Base-by-base conservation (phyloP, 2,329 filamentous ascomycete genomes). In the Thelonectria discophora region DNA sequence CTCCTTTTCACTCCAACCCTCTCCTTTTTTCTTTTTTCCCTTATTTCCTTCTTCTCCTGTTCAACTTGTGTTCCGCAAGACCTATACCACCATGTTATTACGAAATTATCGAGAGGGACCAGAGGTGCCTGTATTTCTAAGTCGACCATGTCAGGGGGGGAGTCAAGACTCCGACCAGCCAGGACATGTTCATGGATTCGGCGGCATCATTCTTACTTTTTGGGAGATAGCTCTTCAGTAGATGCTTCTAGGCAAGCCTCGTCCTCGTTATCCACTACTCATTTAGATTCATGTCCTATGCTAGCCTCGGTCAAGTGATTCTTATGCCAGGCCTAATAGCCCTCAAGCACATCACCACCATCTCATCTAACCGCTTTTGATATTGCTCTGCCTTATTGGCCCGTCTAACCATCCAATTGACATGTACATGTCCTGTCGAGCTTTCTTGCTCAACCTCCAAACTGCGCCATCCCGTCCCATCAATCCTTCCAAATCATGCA, bases 311-410 rank as follows among this genome's bases (percentile, higher is more conserved):
- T n/a, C 34, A 37, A 13, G 34, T 37, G 34, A 37, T 5, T 9
- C 24, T 8, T 8, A 30, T 30, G 27, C 8, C 27, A 30, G 27
- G 27, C 5, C 27, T 10, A 9, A 9, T 30, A 24, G 21, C 21
- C 21, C 21, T 6, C 6, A 30, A 9, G 27, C 27, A 30, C 8
- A 7, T 30, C 5, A 6, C 15, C 20, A 57, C 17, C 11, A 51
- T 3, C 24, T 2, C 5, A 47, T 60, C 51, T 60, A 55, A 18
- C 34, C 37, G 46, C 40, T 24, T 43, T 45, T 17, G n/a, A 51
- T 51, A 55, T 51, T 51, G 34, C 40, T 55, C 32, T 55, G 50
- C 30, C 30, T 42, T 55, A 8, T 47, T 20, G 27, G 21, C n/a
- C 40, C 27, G 21, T 47, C 30, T 17, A 42, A 18, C 43, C 39